Conservation (phyloP, 1,284 basidiomycete genomes). For the Gastroboletus turbinatus region DNA sequence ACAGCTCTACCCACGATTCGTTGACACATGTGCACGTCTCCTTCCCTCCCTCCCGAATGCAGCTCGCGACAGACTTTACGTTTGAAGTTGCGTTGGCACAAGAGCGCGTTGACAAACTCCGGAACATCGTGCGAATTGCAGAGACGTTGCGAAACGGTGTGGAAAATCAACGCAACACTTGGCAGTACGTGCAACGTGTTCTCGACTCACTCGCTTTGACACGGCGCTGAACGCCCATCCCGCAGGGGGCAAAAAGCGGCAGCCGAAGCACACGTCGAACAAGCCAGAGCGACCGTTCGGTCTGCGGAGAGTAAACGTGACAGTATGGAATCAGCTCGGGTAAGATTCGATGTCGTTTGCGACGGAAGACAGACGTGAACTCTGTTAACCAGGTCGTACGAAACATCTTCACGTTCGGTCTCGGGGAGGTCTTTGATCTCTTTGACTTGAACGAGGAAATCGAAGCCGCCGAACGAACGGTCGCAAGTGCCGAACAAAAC, state of each 20-base stretch:
- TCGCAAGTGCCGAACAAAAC: slow-evolving; percentile 6
- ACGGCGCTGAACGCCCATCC: not conserved
- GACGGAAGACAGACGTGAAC: not conserved
- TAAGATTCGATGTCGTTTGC: not conserved
- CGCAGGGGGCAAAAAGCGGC: slow-evolving; percentile 5
- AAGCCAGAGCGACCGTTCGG: slow-evolving; percentile 16
- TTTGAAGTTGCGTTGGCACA: slow-evolving; percentile 8
- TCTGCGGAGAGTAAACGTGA: slow-evolving; percentile 17
- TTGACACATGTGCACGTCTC: not conserved
- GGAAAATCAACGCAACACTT: slow-evolving; percentile 7
- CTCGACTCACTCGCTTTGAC: not conserved
- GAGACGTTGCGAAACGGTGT: not conserved
- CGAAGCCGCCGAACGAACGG: slow-evolving; percentile 7
- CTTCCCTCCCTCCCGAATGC: not conserved
- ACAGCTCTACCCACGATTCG: not conserved
- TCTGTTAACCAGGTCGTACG: slow-evolving; percentile 9
- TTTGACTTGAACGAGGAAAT: slow-evolving; percentile 21
- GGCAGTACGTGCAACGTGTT: slow-evolving; percentile 1
- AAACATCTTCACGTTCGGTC: slow-evolving; percentile 15
- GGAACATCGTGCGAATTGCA: not conserved
- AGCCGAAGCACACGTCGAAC: slow-evolving; percentile 8
- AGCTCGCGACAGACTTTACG: slow-evolving; percentile 15
- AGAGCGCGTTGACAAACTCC: slow-evolving; percentile 1
- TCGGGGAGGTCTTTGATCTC: slow-evolving; percentile 17
- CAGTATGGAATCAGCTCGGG: slow-evolving; percentile 14